These are phyloP conservation scores for Escovopsis sp. DNA, from an alignment of 2,329 filamentous ascomycete species.

Conservation along the genomic window DNA sequence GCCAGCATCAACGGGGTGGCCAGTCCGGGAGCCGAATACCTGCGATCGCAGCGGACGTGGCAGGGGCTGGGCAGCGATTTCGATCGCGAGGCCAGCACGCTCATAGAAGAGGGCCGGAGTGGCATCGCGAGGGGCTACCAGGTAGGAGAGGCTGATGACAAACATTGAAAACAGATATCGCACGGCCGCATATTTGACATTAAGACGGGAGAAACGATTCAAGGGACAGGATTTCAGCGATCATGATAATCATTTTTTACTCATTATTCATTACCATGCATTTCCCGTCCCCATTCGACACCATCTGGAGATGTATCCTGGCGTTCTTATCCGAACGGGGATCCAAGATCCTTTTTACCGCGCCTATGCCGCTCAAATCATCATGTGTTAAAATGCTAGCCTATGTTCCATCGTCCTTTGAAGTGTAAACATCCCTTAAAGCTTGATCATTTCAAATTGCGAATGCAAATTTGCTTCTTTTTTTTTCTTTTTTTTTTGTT, in stretches of 20 bases:
- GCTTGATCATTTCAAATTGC: too few relatives aligned
- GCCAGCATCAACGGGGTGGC: conserved; percentile 69
- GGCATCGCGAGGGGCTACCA: conserved; percentile 83
- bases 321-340: too few relatives aligned
- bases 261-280: too few relatives aligned
- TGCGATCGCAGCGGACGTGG: conserved; percentile 77
- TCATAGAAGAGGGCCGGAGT: conserved; percentile 71
- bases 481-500: neutral
- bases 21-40: conserved; percentile 83
- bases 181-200: neutral
- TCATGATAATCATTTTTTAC: too few relatives aligned
- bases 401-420: too few relatives aligned
- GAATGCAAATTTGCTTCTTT: neutral
- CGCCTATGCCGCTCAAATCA: too few relatives aligned
- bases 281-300: too few relatives aligned
- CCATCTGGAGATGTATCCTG: too few relatives aligned
- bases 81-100: conserved; percentile 41
- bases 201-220: neutral
- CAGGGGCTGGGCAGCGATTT: conserved; percentile 84
- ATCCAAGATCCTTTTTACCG: too few relatives aligned
- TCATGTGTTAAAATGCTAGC: too few relatives aligned
- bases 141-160: conserved; percentile 42
- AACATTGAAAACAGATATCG: conserved; percentile 12
- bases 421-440: too few relatives aligned
- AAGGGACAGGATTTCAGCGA: neutral